Base-by-base conservation (phyloP, 768 basidiomycete species). In the Termitomyces sp. region DNA sequence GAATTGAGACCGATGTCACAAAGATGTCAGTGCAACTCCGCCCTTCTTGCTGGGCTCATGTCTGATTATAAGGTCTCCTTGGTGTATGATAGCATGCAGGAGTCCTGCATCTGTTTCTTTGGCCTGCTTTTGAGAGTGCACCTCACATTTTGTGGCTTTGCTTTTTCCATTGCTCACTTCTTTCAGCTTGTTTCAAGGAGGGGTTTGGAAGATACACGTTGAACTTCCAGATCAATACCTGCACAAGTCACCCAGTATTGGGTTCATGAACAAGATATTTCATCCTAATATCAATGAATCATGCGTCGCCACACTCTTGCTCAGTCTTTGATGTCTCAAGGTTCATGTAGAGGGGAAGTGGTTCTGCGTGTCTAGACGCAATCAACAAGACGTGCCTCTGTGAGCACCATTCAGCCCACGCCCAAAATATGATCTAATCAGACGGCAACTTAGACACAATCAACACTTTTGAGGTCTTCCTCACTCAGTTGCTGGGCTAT, bases 191-290 rank as follows among this genome's bases (percentile, higher is more conserved):
- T 98, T 98, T 66, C 86, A 91, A n/a, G 91, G 91, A 38, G 97
- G 97, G 35, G 89, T 94, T 52, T 99, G 97, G 97, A 97, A 96
- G 82, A 95, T 99, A 57, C 97, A 99, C 66, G 97, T 99, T 56
- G 97, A 99, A 69, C 80, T 99, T 20, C 97, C 96, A 20, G 94
- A 98, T 60, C 94, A 97, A 71, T 99, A 98, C 68, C 97, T 97
- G 2, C 98, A 89, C 84, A 98, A 98, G 73, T 96, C 93, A 27
- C 97, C 97, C 5, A 94, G 92, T 67, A 99, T 99, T 62, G 97
- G 97, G 2, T 99, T 99, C 74, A 95, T 97, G 93, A 99, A 99
- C 83, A 98, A 98, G 88, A 98, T 99, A 70, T 98, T 97, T 69
- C 97, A 98, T 64, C 97, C 97, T 18, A 99, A 99, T 67, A 99